These are phyloP conservation scores for Lactarius psammicola DNA, from an alignment of 768 basidiomycete genomes.

Conservation along the genomic window DNA sequence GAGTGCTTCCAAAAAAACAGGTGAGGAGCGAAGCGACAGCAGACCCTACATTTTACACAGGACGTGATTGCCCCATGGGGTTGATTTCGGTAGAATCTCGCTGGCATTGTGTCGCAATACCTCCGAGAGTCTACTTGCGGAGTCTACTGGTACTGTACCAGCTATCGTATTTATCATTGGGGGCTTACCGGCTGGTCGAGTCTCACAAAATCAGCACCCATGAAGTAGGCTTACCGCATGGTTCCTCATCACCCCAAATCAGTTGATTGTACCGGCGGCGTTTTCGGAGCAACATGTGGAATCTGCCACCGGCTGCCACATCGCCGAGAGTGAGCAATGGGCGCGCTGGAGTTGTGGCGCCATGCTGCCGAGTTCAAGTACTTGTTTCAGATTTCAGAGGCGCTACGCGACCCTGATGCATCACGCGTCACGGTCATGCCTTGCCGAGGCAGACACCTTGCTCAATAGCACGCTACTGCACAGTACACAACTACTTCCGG, in stretches of 20 bases:
- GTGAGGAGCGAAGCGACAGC: background rate
- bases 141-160: too few relatives aligned
- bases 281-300: background rate
- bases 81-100: background rate
- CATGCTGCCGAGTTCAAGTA: background rate
- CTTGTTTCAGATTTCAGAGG: background rate
- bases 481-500: background rate
- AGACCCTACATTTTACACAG: background rate
- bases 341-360: background rate
- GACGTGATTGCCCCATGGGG: background rate
- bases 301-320: background rate
- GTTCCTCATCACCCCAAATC: background rate
- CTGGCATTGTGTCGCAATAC: background rate
- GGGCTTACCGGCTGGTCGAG: background rate
- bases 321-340: background rate
- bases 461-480: background rate
- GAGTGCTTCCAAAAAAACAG: background rate
- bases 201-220: background rate
- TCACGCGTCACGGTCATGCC: background rate
- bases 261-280: background rate
- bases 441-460: background rate
- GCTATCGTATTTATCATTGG: too few relatives aligned
- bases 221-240: background rate
- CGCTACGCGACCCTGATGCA: background rate
- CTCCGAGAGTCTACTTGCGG: background rate